Base-by-base conservation (phyloP, 371 early-diverging fungal species). In the Actinomortierella ambigua region DNA sequence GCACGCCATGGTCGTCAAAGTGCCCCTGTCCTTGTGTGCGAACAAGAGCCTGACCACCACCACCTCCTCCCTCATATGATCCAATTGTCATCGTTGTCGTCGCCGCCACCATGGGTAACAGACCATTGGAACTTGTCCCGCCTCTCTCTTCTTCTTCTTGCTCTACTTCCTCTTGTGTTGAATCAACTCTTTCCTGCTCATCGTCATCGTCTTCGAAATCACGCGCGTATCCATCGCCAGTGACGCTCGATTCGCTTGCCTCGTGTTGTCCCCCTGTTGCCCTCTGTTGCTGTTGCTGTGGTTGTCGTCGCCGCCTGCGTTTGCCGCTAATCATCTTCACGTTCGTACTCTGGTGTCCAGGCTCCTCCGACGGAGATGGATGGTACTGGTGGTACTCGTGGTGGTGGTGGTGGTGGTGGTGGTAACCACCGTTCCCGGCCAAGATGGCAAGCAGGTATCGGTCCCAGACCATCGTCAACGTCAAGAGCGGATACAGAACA, bases 381-480 rank as follows among this genome's bases (percentile, higher is more conserved):
- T n/a, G 44, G 3, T 3, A 20, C 13, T 44, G 44, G 20, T 44
- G 44, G 3, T 44, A 20, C 3, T 13, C 2, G 20, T 3, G 13
- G 20, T 44, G 3, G 44, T 44, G 44, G 14, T 26, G 49, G 22
- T 49, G 51, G 2, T 50, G 51, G 8, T 50, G 51, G n/a, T 27
- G 15, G n/a, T 28, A 13, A 14, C 27, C 2, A 50, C 27, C 7
- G 51, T 28, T 23, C 13, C 34, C 51, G 27, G 28, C 7, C 17
- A 51, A 28, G 29, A 51, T 28, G 0, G 70, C 60, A 13, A 70
- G 57, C 29, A 65, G 27, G 26, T 70, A 70, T n/a, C 70, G 65
- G 15, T 70, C 70, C 70, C 70, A 70, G 0, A 65, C 58, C 0
- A 58, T 58, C 5, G 70, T 65, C 61, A 65, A 27, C 0, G 65